Evolutionary conservation across 768 basidiomycete species (phyloP).

Genomic region (Mycena capillaripes): DNA sequence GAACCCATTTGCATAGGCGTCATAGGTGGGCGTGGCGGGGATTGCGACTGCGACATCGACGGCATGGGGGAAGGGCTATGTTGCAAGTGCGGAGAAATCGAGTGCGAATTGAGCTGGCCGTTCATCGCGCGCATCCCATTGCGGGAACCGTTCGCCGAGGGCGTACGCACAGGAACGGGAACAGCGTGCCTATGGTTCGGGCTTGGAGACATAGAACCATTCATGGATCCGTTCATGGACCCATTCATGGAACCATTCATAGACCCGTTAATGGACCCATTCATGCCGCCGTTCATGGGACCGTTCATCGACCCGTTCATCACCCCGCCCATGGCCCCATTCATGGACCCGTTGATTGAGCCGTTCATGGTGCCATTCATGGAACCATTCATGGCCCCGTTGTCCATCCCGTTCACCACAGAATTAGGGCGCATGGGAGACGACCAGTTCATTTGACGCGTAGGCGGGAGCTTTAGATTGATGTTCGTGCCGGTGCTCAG

Average conservation of each 20-base stretch:
- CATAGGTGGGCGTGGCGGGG: conserved; percentile 64
- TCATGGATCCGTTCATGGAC: conserved; percentile 37
- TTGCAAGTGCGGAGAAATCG: conserved; percentile 66
- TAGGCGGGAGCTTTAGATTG: conserved; percentile 58
- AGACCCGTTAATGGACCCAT: conserved; percentile 39
- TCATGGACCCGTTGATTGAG: neutral
- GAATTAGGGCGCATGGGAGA: conserved; percentile 48
- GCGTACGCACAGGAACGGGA: conserved; percentile 59
- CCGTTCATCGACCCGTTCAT: conserved; percentile 28
- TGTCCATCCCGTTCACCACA: conserved; percentile 36
- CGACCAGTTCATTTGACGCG: conserved; percentile 57
- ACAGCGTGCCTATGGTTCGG: conserved; percentile 54
- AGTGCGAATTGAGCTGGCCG: conserved; percentile 56
- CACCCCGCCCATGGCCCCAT: conserved; percentile 4
- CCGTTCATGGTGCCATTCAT: neutral
- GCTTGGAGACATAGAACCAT: conserved; percentile 50
- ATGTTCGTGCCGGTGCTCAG: conserved; percentile 49
- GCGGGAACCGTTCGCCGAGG: conserved; percentile 72
- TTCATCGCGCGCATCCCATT: conserved; percentile 54
- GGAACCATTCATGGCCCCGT: conserved; percentile 39
- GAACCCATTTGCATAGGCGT: conserved; percentile 69
- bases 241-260: conserved; percentile 50
- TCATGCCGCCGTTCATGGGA: conserved; percentile 29
- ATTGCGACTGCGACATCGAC: conserved; percentile 60
- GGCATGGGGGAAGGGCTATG: conserved; percentile 63